Evolutionary conservation across 805 yeast genomes (phyloP).

Genomic region (Barnettozyma sp.): DNA sequence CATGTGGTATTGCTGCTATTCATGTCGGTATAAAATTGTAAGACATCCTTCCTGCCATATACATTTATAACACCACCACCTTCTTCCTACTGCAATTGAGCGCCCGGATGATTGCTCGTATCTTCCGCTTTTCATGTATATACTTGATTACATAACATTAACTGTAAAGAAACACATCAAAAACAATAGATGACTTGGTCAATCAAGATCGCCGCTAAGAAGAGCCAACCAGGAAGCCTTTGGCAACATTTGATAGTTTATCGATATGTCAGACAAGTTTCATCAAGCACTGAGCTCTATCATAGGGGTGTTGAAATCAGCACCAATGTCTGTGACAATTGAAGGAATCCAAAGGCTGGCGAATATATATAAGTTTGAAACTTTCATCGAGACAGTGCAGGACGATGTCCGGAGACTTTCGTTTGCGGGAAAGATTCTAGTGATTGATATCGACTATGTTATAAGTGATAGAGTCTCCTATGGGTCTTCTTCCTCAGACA

Average conservation of each 20-base stretch:
- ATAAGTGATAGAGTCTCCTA: constrained; percentile 12
- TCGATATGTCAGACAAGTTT: constrained; percentile 23
- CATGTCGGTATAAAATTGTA: constrained; percentile 90
- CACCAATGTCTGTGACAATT: constrained; percentile 19
- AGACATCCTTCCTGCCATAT: too few species aligned
- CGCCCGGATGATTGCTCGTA: too few species aligned
- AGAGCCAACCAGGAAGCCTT: too few species aligned
- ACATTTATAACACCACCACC: too few species aligned
- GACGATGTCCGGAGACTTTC: constrained; percentile 16
- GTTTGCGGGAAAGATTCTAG: constrained; percentile 25
- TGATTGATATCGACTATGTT: constrained; percentile 23
- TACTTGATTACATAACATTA: constrained; percentile 25
- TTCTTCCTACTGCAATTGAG: too few species aligned
- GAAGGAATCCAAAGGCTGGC: constrained; percentile 23
- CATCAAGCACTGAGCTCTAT: constrained; percentile 18
- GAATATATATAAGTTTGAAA: constrained; percentile 24
- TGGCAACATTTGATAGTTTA: too few species aligned
- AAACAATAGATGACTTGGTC: background rate
- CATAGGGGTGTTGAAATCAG: constrained; percentile 16
- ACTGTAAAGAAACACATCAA: too few species aligned
- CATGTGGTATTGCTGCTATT: constrained; percentile 93
- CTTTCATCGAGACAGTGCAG: constrained; percentile 19
- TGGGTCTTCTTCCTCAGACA: constrained; percentile 12
- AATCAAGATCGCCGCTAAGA: too few species aligned
- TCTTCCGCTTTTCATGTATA: too few species aligned